These are phyloP conservation scores for Rehmannia glutinosa DNA, from an alignment of 257 asterid genomes.

Conservation along the genomic window DNA sequence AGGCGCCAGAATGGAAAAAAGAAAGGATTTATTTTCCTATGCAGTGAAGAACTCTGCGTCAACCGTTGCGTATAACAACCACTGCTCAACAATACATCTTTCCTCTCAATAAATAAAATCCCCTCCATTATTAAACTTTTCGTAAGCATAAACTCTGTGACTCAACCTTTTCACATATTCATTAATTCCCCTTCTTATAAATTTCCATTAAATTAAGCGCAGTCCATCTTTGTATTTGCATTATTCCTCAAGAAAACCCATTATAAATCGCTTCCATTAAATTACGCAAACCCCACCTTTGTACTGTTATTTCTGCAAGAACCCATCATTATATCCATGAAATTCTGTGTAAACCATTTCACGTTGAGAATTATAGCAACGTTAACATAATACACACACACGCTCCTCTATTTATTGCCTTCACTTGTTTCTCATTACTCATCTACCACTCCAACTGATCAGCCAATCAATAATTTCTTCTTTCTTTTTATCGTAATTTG, in stretches of 20 bases:
- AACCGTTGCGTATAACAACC: constrained; percentile 23
- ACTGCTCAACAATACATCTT: constrained; percentile 36
- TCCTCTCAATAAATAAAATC: not conserved
- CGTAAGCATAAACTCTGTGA: constrained; percentile 22
- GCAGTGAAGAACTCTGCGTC: not conserved
- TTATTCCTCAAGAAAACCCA: not conserved
- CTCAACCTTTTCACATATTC: not conserved
- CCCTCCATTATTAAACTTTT: not conserved
- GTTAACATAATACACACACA: not conserved
- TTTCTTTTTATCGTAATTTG: not conserved
- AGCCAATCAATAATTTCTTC: not conserved
- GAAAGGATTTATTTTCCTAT: no score
- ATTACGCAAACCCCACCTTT: not conserved
- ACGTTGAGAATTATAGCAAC: not conserved
- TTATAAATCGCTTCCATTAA: not conserved
- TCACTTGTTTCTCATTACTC: constrained; percentile 19
- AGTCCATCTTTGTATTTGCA: constrained; percentile 14
- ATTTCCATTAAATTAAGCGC: constrained; percentile 1
- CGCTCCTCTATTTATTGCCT: constrained; percentile 38
- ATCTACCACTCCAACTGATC: not conserved
- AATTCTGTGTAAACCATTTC: no score
- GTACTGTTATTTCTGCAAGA: not conserved
- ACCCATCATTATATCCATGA: not conserved
- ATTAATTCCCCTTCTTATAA: not conserved
- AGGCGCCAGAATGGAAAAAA: constrained; percentile 8